Base-by-base conservation (phyloP, 140 eudicot genomes). In the Cichorium intybus region DNA sequence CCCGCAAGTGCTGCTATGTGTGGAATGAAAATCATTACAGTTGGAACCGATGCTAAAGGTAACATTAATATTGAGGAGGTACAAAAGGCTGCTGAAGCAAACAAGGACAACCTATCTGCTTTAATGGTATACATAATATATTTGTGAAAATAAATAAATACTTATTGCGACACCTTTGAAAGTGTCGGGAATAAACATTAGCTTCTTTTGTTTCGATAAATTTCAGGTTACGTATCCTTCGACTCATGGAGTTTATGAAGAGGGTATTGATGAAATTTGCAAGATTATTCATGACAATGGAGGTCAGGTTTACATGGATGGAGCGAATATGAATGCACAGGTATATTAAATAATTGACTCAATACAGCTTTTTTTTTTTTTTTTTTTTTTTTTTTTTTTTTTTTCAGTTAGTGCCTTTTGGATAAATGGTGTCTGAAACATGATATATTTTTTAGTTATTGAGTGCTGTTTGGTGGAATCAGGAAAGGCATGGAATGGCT, bases 1-100 rank as follows among this genome's bases (percentile, higher is more conserved):
- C 98, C 98, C 29, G 98, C 98, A 24, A 92, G 98, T 88, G 98
- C 98, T 53, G 98, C 98, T 41, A 92, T 92, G 98, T 92, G 98
- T 64, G 98, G 98, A 23, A 92, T 92, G 98, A 92, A 88, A 69
- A 92, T 92, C 24, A 92, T 92, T 26, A 34, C 86, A 17, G 84
- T 92, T 64, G 98, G 98, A 74, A 92, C 98, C 4, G 98, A 92
- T 73, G 71, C 98, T 21, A 88, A 92, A 76, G 98, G 98, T 71
- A 92, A 92, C 72, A 92, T 92, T 46, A 92, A 92, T 46, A 85
- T 88, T 43, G 96, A 79, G 60, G 98, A 92, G 81, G 77, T 92
- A 56, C 70, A 80, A 8, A 88, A 88, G 72, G 98, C 98, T 72
- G 96, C 98, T 22, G 98, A 92, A 62, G 79, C 89, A 24, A 84